Percentiles rank a stretch among this genome's conserved stretches.
These are phyloP conservation scores for Boletus coccyginus DNA, from an alignment of 768 basidiomycete species.

Conservation along the genomic window DNA sequence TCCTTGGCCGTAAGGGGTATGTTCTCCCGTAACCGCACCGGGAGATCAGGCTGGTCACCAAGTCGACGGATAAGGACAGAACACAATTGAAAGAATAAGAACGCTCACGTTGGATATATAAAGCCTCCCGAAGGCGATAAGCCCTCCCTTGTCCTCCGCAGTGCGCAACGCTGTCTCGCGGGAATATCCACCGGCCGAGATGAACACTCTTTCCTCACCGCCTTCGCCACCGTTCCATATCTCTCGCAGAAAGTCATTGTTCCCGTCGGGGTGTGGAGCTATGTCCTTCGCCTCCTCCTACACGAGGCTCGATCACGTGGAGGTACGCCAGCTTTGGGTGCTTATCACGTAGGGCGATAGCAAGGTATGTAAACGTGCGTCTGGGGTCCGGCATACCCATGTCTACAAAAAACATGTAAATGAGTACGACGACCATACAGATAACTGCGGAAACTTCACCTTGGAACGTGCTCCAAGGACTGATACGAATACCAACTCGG, in stretches of 20 bases:
- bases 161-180: background rate
- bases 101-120: background rate
- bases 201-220: background rate
- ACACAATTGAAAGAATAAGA: background rate
- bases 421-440: background rate
- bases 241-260: background rate
- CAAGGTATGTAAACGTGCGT: slow-evolving; percentile 47
- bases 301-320: slow-evolving; percentile 33
- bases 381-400: background rate
- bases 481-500: slow-evolving; percentile 41
- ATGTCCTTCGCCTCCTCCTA: background rate
- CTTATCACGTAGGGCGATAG: slow-evolving; percentile 35
- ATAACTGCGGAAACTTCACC: slow-evolving; percentile 14
- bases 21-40: slow-evolving; percentile 1
- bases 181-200: background rate
- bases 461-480: slow-evolving; percentile 39
- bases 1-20: slow-evolving; percentile 18
- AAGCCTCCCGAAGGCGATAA: background rate
- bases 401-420: background rate
- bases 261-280: background rate
- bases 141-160: background rate
- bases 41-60: slow-evolving; percentile 28
- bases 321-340: slow-evolving; percentile 44
- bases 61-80: too few relatives aligned
- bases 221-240: background rate